Percentiles rank a stretch among this genome's conserved stretches.
These are phyloP conservation scores for Cladophialophora exuberans DNA, from an alignment of 2,329 filamentous ascomycete species.

Conservation along the genomic window DNA sequence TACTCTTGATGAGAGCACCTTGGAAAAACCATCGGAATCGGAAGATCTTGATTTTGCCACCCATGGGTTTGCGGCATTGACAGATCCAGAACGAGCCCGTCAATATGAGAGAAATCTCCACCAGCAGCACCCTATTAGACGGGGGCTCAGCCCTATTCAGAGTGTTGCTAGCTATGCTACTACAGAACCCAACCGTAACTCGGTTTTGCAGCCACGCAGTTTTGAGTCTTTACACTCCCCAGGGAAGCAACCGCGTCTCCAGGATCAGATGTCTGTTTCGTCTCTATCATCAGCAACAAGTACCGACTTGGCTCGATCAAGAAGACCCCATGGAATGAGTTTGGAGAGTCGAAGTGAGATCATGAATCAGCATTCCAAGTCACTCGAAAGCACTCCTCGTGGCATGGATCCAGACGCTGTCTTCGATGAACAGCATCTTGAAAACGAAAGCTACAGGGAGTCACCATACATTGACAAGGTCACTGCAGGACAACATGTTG, in stretches of 20 bases:
- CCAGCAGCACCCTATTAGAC: slow-evolving; percentile 65
- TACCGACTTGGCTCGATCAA: slow-evolving; percentile 55
- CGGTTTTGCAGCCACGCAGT: slow-evolving; percentile 54
- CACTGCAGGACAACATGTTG: slow-evolving; percentile 70
- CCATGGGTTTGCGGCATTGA: slow-evolving; percentile 32
- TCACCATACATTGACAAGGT: slow-evolving; percentile 60
- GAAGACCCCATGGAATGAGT: slow-evolving; percentile 57
- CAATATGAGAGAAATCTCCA: slow-evolving; percentile 61
- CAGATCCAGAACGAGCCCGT: slow-evolving; percentile 45
- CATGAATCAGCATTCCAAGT: slow-evolving; percentile 45
- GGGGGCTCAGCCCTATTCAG: slow-evolving; percentile 83
- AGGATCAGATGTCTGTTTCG: slow-evolving; percentile 55
- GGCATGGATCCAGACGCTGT: slow-evolving; percentile 43
- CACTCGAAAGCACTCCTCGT: slow-evolving; percentile 20
- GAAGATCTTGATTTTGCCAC: slow-evolving; percentile 34
- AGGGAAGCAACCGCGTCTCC: slow-evolving; percentile 44
- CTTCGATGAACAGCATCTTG: slow-evolving; percentile 58
- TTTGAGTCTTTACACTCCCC: slow-evolving; percentile 65
- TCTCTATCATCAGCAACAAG: slow-evolving; percentile 62
- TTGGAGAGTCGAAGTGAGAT: slow-evolving; percentile 55
- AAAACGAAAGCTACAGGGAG: slow-evolving; percentile 61
- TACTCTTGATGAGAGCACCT: slow-evolving; percentile 53
- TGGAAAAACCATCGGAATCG: slow-evolving; percentile 46
- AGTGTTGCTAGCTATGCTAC: slow-evolving; percentile 86
- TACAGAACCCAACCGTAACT: slow-evolving; percentile 64